Evolutionary conservation across 1,284 basidiomycete species (phyloP).

Genomic region (Austroboletus novae-zelandiae): DNA sequence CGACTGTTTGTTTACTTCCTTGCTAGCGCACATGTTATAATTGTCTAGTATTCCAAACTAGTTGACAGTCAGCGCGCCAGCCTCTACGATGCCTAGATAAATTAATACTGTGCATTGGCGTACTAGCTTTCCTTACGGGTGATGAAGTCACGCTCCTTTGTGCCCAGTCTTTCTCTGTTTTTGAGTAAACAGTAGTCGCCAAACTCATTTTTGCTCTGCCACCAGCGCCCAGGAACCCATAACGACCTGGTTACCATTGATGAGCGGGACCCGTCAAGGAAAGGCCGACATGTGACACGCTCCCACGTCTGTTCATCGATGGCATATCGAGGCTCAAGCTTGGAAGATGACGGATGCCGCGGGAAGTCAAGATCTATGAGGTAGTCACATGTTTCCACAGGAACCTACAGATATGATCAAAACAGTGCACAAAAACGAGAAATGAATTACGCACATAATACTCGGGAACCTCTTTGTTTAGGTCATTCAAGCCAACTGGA

Average conservation of each 20-base stretch:
- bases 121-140: conserved; percentile 6
- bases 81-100: conserved; percentile 13
- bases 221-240: conserved; percentile 71
- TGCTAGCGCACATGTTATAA: conserved; percentile 6
- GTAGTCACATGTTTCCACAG: conserved; percentile 76
- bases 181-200: conserved; percentile 73
- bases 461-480: conserved; percentile 77
- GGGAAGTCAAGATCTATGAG: conserved; percentile 87
- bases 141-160: conserved; percentile 38
- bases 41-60: conserved; percentile 21
- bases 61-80: conserved; percentile 16
- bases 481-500: conserved; percentile 79
- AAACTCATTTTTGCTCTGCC: conserved; percentile 62
- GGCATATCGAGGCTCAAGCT: conserved; percentile 77
- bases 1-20: neutral
- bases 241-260: conserved; percentile 68
- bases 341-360: conserved; percentile 50
- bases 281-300: conserved; percentile 69
- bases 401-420: conserved; percentile 49
- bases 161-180: conserved; percentile 43
- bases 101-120: conserved; percentile 2
- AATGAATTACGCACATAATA: conserved; percentile 70
- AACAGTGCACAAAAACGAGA: conserved; percentile 1
- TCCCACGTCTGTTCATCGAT: conserved; percentile 68
- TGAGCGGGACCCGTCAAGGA: conserved; percentile 80